Evolutionary conservation across 441 rosid species (phyloP), one percentile per base, ranked within the genome.

Genomic region (Viola pubescens): DNA sequence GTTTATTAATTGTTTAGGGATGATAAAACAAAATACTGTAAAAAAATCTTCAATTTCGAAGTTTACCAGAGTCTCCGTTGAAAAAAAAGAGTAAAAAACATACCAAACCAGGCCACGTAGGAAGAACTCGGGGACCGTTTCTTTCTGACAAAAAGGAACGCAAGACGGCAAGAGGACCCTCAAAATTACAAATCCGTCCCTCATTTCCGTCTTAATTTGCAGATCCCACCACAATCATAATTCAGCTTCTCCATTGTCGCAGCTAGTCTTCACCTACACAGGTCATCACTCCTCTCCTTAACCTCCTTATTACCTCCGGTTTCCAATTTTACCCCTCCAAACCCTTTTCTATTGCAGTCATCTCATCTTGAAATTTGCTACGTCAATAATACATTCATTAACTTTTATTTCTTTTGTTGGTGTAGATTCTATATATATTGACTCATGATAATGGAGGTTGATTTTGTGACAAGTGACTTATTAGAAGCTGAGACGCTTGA

Each of bases 401-500:
- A 7, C 41, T 44, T 6, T 46, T 62, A 1, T 13, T 58, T 10
- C 1, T 38, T 60, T 7, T 42, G 41, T 37, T 19, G 40, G 55
- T 52, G 53, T 26, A 26, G 34, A 26, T 70, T 9, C 58, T 64
- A 52, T 53, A 16, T 37, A 19, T 14, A 47, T 54, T 13, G 59
- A 63, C 60, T 45, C 60, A 54, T 54, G 65, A 65, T 61, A 40
- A 82, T 84, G 97, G 94, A 86, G 73, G 71, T 85, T 67, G 88
- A 85, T 81, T 88, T 78, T 64, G 80, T 70, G 56, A 56, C 60
- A 13, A 70, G 72, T 51, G 78, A 70, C 56, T 61, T 82, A 54
- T 65, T 82, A 47, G 91, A 83, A 47, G 89, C 84, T 39, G 96
- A 82, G 45, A 54, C 69, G 65, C 60, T 77, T 67, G 83, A 79